Evolutionary conservation across 257 asterid genomes (phyloP), one percentile per base, ranked within the genome.

Genomic region (Plantago ovata): DNA sequence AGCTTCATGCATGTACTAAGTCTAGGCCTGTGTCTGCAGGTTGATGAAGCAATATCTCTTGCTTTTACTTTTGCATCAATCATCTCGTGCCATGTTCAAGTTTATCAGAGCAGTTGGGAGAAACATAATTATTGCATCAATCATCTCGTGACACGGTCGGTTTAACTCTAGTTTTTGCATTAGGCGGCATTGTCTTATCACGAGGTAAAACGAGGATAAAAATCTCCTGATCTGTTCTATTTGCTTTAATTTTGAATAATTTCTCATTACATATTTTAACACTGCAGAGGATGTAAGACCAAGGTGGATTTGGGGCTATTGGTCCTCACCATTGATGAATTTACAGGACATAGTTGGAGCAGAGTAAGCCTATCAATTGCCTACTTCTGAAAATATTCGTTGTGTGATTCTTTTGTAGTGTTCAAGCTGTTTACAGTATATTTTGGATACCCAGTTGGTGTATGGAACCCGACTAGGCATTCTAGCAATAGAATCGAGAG

Each of bases 251-350:
- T 36, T 15, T 53, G 13, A 1, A 7, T 24, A 50, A 60, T 47
- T 59, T 49, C 38, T 63, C 44, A 60, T 63, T 20, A 43, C 52
- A 49, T 40, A 59, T n/a, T 40, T 45, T 60, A 61, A 14, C 24
- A 60, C n/a, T 67, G 59, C 75, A 85, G 94, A 66, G 22, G 72
- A 79, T 64, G 84, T 85, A 14, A 79, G 77, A 73, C 46, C 61
- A 3, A 82, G 94, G 94, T 85, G 94, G 91, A 12, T 85, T 14
- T 85, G 94, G 94, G 90, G 87, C n/a, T 85, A 79, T 79, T 85
- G 80, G 79, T 19, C 79, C 46, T 85, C 94, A 12, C 94, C 94
- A 0, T 22, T 85, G 79, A 82, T 45, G 91, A 85, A 72, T 85
- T 82, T 73, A 63, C 67, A 0, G 85, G 79, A 22, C 75, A 80